Percentiles rank a stretch among this genome's conserved stretches.
phyloP scores from a whole-genome alignment of 345 rosid species.

The Citrus unshiu region DNA sequence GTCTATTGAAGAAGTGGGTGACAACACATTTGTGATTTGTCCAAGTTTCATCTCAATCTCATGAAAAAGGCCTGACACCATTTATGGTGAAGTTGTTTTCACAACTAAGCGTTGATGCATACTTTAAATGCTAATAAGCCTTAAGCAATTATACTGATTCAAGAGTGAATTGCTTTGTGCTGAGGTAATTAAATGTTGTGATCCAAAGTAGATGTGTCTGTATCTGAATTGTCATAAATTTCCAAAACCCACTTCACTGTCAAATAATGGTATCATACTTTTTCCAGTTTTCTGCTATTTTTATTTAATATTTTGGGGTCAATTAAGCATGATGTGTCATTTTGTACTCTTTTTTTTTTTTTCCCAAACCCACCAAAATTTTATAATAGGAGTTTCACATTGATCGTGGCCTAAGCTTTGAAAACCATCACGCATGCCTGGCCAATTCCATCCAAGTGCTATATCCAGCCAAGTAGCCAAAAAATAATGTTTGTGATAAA shows the following conservation, averaged over 20 bases:
- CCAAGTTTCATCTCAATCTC: not conserved
- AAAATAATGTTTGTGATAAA: constrained; percentile 14
- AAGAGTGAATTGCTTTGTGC: not conserved
- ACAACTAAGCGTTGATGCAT: not conserved
- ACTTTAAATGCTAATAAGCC: not conserved
- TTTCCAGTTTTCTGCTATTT: not conserved
- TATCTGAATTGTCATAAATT: not conserved
- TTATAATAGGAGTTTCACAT: not conserved
- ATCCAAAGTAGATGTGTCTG: not conserved
- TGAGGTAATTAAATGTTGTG: not conserved
- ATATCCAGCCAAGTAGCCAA: constrained; percentile 9
- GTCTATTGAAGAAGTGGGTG: constrained; percentile 19
- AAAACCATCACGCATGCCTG: constrained; percentile 7
- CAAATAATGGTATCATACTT: not conserved
- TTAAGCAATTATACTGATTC: not conserved
- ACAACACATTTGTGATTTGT: constrained; percentile 15
- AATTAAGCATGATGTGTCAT: not conserved
- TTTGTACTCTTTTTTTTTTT: not conserved
- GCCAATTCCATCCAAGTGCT: constrained; percentile 11
- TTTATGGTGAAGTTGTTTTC: constrained; percentile 15
- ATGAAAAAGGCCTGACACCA: constrained; percentile 13
- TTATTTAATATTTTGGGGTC: not conserved
- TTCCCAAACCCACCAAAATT: not conserved
- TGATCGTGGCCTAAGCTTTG: constrained; percentile 9
- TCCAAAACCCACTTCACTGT: constrained; percentile 9